Evolutionary conservation across 148 eudicot species (phyloP), one percentile per base, ranked within the genome.

Genomic region (Camellia sinensis): DNA sequence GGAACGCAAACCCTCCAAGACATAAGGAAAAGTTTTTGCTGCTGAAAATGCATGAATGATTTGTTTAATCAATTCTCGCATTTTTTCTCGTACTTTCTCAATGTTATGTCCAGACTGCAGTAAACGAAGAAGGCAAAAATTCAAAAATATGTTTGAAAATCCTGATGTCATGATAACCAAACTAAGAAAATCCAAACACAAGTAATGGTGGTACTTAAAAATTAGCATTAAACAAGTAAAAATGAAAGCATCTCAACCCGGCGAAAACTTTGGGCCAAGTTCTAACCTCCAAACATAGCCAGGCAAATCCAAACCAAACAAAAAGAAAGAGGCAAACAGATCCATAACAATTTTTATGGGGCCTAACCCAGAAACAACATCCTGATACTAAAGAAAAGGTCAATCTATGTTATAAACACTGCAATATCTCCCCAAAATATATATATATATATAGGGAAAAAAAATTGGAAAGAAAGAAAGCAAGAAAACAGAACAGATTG

Each of bases 61-160:
- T 84, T 90, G 92, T 84, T 91, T 96, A 56, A 83, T 90, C 79
- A 96, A 82, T 82, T 96, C 98, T 73, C 97, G 88, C 83, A 96
- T 86, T 79, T 96, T 96, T 71, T 93, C 98, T 76, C 99, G 86
- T 21, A 96, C 85, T 83, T 92, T 96, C 82, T 96, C 99, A 73
- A 92, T 96, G 85, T 96, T 93, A 86, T 96, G 99, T 65, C 99
- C 98, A 78, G 90, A 89, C 98, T 96, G 88, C 82, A 91, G 50
- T 41, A 67, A 57, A n/a, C 82, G 53, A 77, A 67, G 44, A 77
- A 60, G 50, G 62, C 29, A 10, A 22, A 61, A 70, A 59, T 53
- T 57, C 52, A 70, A 17, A 76, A 77, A 74, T n/a, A 64, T 7
- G 12, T 67, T 15, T 17, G 45, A 11, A 48, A 48, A 5, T 48